Base-by-base conservation (phyloP, 2,329 filamentous ascomycete genomes). In the Aspergillus sp. region DNA sequence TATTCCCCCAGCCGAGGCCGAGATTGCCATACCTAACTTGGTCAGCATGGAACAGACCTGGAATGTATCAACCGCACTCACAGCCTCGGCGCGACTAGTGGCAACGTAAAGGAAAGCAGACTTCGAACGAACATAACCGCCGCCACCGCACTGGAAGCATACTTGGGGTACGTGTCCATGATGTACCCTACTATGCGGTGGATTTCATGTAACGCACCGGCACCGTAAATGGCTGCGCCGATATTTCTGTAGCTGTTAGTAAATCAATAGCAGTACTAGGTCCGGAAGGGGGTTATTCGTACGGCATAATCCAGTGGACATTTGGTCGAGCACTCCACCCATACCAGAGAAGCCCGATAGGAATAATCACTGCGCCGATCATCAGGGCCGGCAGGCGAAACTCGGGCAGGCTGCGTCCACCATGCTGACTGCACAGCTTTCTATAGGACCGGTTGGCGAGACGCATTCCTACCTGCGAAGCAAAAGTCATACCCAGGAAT, bases 371-470 rank as follows among this genome's bases (percentile, higher is more conserved):
- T 0, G 81, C 80, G 0, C 81, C 83, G 0, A 81, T 74, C 8
- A 86, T 67, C 70, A 86, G 82, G 2, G 87, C 74, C 0, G 86
- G 86, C 0, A 88, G 76, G 12, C 87, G 84, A 65, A 84, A 86
- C 64, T 90, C 88, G 0, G 88, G 87, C 15, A 61, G 62, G 9
- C 73, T 72, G 10, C 68, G 55, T 17, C 67, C 74, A 55, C 76
- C 76, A 68, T 84, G 82, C 19, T 68, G 68, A 8, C 67, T 68
- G 64, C 81, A 82, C 3, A 84, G 72, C 1, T 67, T 70, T 12
- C 75, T 71, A 64, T 84, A 84, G 54, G 83, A 75, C 8, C 70
- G 67, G 62, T 84, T 82, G 66, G 80, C 83, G 15, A 82, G 56
- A 1, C 76, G 79, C 3, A 80, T 80, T 38, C 73, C 76, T 55